Base-by-base conservation (phyloP, 257 asterid species). In the Solanum etuberosum region DNA sequence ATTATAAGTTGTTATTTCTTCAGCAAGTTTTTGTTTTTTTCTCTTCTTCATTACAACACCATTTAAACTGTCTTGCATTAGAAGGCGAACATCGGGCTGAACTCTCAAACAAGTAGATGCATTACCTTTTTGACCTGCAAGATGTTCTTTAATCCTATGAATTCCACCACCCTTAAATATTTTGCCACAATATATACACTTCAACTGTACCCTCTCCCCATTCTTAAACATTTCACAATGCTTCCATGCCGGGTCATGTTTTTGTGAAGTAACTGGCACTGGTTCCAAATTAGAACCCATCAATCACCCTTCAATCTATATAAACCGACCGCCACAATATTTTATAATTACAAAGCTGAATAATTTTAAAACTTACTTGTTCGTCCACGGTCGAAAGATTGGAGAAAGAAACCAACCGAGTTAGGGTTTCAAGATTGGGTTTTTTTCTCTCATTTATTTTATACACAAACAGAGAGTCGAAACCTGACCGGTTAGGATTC, bases 231-330 rank as follows among this genome's bases (percentile, higher is more conserved):
- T 95, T 87, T 96, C 93, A 86, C 99, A 96, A 88, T 97, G 99
- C 87, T 94, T 95, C 99, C 99, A 97, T 16, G 99, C 99, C 4
- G 99, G 99, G 72, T 97, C 99, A 84, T 95, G 98, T 90, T 97
- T 96, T 83, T 94, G 98, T 21, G 98, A 92, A 73, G 96, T 94
- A 76, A 95, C 97, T 1, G 98, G 93, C 38, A 95, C 93, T n/a
- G 91, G 95, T 91, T 97, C 98, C 94, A 93, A 90, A 87, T 88
- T 86, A 27, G 95, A 91, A 90, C 88, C 92, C 97, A 92, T 76
- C 23, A 76, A 92, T 74, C 20, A 73, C 29, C 43, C 18, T 34
- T 73, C 46, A 73, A 21, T n/a, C 23, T 74, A 23, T 34, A 72
- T 20, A 73, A 16, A 70, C 11, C 11, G 6, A 35, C 38, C 38